These are phyloP conservation scores for Fusarium guadeloupense DNA, from an alignment of 2,329 filamentous ascomycete genomes.

Conservation along the genomic window DNA sequence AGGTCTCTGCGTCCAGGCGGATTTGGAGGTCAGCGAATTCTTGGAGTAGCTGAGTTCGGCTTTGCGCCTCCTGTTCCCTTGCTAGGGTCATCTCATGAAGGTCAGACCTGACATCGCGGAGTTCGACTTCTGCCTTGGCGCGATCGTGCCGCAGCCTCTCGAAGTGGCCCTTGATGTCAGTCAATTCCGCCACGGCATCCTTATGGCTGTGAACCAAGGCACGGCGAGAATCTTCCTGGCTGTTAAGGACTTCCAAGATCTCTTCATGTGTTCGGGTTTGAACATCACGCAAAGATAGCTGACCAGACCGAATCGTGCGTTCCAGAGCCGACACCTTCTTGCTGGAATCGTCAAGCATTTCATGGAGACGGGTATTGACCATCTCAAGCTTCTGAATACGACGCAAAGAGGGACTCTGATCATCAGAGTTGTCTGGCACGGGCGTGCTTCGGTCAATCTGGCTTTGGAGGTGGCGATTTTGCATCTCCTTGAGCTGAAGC, in stretches of 20 bases:
- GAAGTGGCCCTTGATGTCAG: constrained; percentile 85
- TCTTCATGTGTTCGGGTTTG: constrained; percentile 95
- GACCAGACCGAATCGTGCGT: constrained; percentile 84
- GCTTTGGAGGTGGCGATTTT: constrained; percentile 89
- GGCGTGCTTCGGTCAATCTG: constrained; percentile 79
- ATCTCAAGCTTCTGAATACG: constrained; percentile 92
- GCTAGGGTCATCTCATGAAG: constrained; percentile 80
- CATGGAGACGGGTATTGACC: constrained; percentile 89
- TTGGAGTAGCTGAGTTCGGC: constrained; percentile 85
- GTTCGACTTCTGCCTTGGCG: constrained; percentile 81
- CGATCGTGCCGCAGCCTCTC: constrained; percentile 88
- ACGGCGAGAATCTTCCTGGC: constrained; percentile 88
- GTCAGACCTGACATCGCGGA: constrained; percentile 85
- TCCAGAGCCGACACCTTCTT: constrained; percentile 93
- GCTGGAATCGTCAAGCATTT: constrained; percentile 91
- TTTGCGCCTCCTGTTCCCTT: constrained; percentile 87
- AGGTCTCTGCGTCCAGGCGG: constrained; percentile 86
- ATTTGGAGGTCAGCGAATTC: constrained; percentile 96
- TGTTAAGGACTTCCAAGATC: constrained; percentile 89
- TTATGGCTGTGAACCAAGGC: constrained; percentile 86
- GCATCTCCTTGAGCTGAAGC: constrained; percentile 92
- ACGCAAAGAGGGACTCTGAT: constrained; percentile 80
- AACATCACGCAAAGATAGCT: constrained; percentile 88
- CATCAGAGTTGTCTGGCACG: constrained; percentile 71
- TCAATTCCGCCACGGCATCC: constrained; percentile 82